Evolutionary conservation across 352 stramenopile genomes (phyloP).

Genomic region (Saprolegnia parasitica): DNA sequence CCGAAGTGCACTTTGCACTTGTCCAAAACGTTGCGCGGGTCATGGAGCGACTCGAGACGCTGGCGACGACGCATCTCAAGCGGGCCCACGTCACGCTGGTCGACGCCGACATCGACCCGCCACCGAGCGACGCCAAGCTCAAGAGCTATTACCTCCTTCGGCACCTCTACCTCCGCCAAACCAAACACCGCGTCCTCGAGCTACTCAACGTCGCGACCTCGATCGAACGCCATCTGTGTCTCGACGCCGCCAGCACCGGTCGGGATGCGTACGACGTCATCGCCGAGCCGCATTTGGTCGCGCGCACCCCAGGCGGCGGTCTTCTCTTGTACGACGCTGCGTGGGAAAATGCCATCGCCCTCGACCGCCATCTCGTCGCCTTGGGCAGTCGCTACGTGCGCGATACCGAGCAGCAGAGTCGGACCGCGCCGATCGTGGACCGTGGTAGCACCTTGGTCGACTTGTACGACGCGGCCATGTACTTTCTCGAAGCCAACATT

Average conservation of each 20-base stretch:
- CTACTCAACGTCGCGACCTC: slow-evolving; percentile 12
- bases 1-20: slow-evolving; percentile 15
- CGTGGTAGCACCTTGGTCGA: slow-evolving; percentile 52
- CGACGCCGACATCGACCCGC: slow-evolving; percentile 8
- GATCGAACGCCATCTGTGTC: background rate
- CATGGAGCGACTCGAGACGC: slow-evolving; percentile 35
- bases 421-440: slow-evolving; percentile 40
- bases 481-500: slow-evolving; percentile 43
- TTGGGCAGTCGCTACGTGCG: slow-evolving; percentile 45
- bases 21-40: background rate
- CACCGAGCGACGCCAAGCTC: slow-evolving; percentile 18
- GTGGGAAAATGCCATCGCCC: slow-evolving; percentile 35
- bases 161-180: slow-evolving; percentile 37
- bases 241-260: background rate
- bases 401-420: slow-evolving; percentile 42
- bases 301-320: background rate
- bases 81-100: slow-evolving; percentile 27
- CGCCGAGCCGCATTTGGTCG: slow-evolving; percentile 45
- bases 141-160: slow-evolving; percentile 39
- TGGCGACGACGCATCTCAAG: slow-evolving; percentile 38
- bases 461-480: slow-evolving; percentile 47
- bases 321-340: slow-evolving; percentile 46
- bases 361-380: slow-evolving; percentile 47
- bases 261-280: slow-evolving; percentile 37
- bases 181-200: background rate